phyloP scores from a whole-genome alignment of 1,284 basidiomycete genomes.

The Tremellales sp. region DNA sequence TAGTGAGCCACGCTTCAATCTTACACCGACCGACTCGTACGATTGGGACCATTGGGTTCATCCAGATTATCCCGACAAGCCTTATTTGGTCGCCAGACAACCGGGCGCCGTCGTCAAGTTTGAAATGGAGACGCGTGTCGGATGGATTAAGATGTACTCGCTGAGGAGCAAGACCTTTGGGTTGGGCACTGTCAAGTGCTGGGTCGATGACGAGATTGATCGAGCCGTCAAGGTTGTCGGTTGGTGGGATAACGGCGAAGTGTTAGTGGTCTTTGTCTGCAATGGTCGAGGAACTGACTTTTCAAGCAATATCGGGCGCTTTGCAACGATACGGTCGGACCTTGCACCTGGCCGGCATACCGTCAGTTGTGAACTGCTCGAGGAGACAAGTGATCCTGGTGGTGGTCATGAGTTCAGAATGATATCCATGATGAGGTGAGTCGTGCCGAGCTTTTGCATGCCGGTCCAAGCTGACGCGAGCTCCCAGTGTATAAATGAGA shows the following conservation, averaged over 20 bases:
- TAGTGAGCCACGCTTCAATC: conserved; percentile 29
- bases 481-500: too few relatives aligned
- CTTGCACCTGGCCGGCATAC: conserved; percentile 26
- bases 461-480: too few relatives aligned
- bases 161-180: conserved; percentile 39
- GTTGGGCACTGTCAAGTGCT: conserved; percentile 42
- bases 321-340: conserved; percentile 20
- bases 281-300: neutral
- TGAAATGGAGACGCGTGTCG: conserved; percentile 37
- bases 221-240: conserved; percentile 28
- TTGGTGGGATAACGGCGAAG: conserved; percentile 40
- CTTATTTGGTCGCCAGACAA: conserved; percentile 33
- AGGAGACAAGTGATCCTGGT: conserved; percentile 31
- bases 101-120: conserved; percentile 38
- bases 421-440: conserved; percentile 37
- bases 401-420: conserved; percentile 39
- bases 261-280: conserved; percentile 17
- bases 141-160: conserved; percentile 44
- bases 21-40: conserved; percentile 29
- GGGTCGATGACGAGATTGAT: conserved; percentile 36
- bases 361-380: conserved; percentile 30
- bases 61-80: conserved; percentile 41
- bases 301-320: conserved; percentile 18
- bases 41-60: conserved; percentile 46
- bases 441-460: neutral